Base-by-base conservation (phyloP, 441 rosid genomes). In the Geranium incanum region DNA sequence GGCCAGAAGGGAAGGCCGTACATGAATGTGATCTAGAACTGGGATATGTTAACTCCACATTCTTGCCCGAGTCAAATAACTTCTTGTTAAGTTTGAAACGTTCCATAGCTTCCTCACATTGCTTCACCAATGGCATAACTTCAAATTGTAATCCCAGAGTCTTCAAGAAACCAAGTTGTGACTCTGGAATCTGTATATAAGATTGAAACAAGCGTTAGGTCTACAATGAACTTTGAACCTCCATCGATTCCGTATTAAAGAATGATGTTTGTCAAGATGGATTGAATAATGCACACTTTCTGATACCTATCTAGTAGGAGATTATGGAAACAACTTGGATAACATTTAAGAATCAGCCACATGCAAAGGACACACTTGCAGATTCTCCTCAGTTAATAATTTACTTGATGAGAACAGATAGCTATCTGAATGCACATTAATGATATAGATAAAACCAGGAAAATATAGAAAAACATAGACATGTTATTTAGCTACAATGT, bases 121-220 rank as follows among this genome's bases (percentile, higher is more conserved):
- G 96, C 84, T 82, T 95, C 77, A 80, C 88, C 75, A 95, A 73
- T 52, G 90, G 86, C 79, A 78, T 78, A 77, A 91, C 94, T 81
- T 89, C 90, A 83, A 86, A 93, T 71, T 70, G 85, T 45, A 77
- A 78, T 81, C 91, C 81, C 83, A 92, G 76, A 78, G 84, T 79
- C 85, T 75, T 71, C 75, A 95, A 72, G 7, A 87, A 77, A 76
- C 72, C 77, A 72, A 95, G 90, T 68, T 91, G 86, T 23, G 91
- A 76, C 81, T 85, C 98, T 43, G 85, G 83, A 81, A 89, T 84
- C 98, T 92, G 80, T 74, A 77, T 71, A 62, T 62, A 62, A 62
- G 36, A 62, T 62, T 21, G 15, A 62, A 23, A 50, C 59, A 62
- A 62, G 37, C 36, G 21, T 62, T 60, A 62, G 66, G 66, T 16